These are phyloP conservation scores for Thinopyrum elongatum DNA, from an alignment of 176 grass and related monocot genomes.

Conservation along the genomic window DNA sequence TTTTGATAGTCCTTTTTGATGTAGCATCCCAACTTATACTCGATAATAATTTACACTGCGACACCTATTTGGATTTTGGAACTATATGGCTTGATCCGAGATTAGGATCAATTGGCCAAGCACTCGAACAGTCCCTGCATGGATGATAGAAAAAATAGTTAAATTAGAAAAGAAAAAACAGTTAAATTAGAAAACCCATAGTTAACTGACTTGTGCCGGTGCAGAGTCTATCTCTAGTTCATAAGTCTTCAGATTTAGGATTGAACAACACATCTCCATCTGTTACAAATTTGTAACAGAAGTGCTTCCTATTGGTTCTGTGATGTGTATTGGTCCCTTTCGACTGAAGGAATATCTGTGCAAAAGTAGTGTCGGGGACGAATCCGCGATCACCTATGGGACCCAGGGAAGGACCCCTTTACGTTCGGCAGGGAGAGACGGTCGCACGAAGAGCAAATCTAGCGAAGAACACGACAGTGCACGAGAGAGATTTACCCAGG, in stretches of 20 bases:
- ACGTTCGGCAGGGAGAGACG: no score
- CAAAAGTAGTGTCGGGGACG: no score
- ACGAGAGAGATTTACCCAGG: no score
- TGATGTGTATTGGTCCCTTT: neutral
- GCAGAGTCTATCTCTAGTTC: neutral
- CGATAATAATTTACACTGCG: no score
- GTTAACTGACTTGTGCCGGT: neutral
- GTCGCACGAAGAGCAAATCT: no score
- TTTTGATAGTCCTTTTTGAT: neutral
- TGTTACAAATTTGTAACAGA: neutral
- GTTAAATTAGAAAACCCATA: neutral
- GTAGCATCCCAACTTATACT: neutral
- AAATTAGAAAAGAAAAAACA: neutral
- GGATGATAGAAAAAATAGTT: neutral
- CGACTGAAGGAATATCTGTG: neutral
- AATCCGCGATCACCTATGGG: no score
- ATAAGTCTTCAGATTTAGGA: neutral
- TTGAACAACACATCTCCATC: neutral
- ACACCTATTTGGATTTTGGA: neutral
- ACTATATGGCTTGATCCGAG: neutral
- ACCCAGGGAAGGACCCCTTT: no score
- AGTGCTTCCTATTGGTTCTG: neutral
- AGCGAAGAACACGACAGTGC: no score
- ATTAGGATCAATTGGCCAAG: neutral
- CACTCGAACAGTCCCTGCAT: neutral